Evolutionary conservation across 139 green algal species (phyloP).

Genomic region (Chloropicon primus): DNA sequence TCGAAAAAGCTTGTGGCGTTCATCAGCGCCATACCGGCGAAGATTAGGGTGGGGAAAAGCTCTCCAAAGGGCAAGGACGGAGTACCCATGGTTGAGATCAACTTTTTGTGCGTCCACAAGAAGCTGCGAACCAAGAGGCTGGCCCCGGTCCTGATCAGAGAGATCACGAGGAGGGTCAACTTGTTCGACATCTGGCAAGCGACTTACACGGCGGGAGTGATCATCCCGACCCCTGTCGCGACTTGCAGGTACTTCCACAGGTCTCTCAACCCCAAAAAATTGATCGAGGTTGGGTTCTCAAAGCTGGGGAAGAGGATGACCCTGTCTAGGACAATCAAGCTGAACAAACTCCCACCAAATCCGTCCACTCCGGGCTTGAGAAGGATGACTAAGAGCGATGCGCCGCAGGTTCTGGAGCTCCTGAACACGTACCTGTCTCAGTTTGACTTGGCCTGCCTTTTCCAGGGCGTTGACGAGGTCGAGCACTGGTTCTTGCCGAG

Average conservation of each 20-base stretch:
- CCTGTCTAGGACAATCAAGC: conserved; percentile 85
- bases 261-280: conserved; percentile 88
- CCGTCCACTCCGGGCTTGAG: conserved; percentile 65
- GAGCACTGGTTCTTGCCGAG: conserved; percentile 67
- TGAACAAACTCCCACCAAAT: conserved; percentile 75
- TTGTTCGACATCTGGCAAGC: conserved; percentile 83
- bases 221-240: conserved; percentile 82
- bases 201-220: conserved; percentile 86
- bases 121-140: conserved; percentile 91
- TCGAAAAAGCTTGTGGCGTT: conserved; percentile 71
- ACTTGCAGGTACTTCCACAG: conserved; percentile 91
- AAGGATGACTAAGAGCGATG: conserved; percentile 48
- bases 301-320: conserved; percentile 72
- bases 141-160: conserved; percentile 94
- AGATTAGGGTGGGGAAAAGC: neutral
- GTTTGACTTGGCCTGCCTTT: conserved; percentile 51
- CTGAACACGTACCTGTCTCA: conserved; percentile 59
- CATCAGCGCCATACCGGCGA: conserved; percentile 71
- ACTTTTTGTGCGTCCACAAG: conserved; percentile 99
- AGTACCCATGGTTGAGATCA: conserved; percentile 87
- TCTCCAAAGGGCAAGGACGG: neutral
- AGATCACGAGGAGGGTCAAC: conserved; percentile 85
- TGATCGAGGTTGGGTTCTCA: conserved; percentile 88
- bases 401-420: conserved; percentile 43
- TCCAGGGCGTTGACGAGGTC: conserved; percentile 66